Evolutionary conservation across 2,329 filamentous ascomycete genomes (phyloP).

Genomic region (Fusarium graminum): DNA sequence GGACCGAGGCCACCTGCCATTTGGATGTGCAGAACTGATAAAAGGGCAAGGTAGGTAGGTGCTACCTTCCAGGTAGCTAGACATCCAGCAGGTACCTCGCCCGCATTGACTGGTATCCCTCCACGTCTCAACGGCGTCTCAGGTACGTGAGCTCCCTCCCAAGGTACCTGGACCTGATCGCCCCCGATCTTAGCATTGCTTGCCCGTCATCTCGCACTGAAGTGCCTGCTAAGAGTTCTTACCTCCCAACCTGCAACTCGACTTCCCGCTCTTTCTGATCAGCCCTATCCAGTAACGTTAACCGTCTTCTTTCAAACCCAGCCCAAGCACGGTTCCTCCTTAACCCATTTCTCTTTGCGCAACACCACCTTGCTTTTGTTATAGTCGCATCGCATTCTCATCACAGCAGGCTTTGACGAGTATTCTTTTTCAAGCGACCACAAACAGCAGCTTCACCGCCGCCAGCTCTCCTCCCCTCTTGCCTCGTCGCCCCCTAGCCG

Average conservation of each 20-base stretch:
- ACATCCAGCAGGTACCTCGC: conserved; percentile 21
- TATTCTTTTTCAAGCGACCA: conserved; percentile 23
- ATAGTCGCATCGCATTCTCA: conserved; percentile 30
- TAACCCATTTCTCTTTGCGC: conserved; percentile 4
- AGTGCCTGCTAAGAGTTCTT: conserved; percentile 35
- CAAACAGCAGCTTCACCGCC: conserved; percentile 46
- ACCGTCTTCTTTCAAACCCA: conserved; percentile 43
- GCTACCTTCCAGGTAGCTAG: not conserved
- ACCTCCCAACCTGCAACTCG: conserved; percentile 36
- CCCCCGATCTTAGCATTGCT: conserved; percentile 21
- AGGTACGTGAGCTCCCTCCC: conserved; percentile 35
- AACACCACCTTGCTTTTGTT: conserved; percentile 11
- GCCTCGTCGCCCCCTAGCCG: conserved; percentile 37
- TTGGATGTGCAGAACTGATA: conserved; percentile 5
- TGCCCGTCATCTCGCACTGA: conserved; percentile 35
- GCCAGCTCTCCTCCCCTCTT: conserved; percentile 40
- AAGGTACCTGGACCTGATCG: conserved; percentile 22
- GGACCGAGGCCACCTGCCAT: conserved; percentile 24
- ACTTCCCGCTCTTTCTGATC: conserved; percentile 45
- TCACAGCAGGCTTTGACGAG: conserved; percentile 21
- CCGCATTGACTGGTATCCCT: conserved; percentile 28
- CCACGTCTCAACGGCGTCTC: conserved; percentile 6
- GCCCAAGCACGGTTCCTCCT: conserved; percentile 20
- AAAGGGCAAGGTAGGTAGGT: no score
- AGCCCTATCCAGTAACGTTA: conserved; percentile 45